Evolutionary conservation across 768 basidiomycete species (phyloP), one percentile per base, ranked within the genome.

Genomic region (Mycena alexandri): DNA sequence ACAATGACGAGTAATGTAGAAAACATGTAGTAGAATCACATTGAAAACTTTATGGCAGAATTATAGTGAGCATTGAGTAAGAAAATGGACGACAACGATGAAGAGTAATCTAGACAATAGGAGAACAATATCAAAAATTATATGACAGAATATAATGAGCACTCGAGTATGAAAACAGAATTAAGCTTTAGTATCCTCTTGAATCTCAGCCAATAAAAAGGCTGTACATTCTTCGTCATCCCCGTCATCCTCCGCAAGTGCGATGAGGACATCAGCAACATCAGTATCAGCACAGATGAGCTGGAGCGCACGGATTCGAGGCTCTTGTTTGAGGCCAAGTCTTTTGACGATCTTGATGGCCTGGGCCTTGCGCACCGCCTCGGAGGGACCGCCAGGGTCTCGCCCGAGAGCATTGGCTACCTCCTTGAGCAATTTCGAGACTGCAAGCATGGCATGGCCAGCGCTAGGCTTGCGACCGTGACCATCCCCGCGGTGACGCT

Each of bases 391-490:
- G 2, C 21, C 34, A 9, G 29, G 6, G 12, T 57, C 58, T 5
- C 19, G 19, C 7, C 21, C 11, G 22, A 59, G 34, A 1, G 46
- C 47, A 25, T 3, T 19, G 21, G 58, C 58, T 8, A 59, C 22
- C 7, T 24, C 46, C 14, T 59, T 34, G 34, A 59, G 46, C 14
- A 47, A 59, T 6, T 59, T 36, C 7, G 58, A 59, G 5, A 59
- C 47, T 8, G 58, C 58, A 33, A 59, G 34, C 21, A 59, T 33
- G 6, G 58, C 58, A 34, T 59, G 58, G 5, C 58, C 58, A 13
- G 24, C 41, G 36, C 58, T 59, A 13, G 58, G 58, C 46, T 59
- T 59, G 12, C 34, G 58, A 1, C 58, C 58, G 24, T 59, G 58
- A 16, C 58, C 58, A 24, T 59, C 58, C 19, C n/a, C n/a, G 29